phyloP scores from a whole-genome alignment of 257 asterid species.

The Cinchona pubescens region DNA sequence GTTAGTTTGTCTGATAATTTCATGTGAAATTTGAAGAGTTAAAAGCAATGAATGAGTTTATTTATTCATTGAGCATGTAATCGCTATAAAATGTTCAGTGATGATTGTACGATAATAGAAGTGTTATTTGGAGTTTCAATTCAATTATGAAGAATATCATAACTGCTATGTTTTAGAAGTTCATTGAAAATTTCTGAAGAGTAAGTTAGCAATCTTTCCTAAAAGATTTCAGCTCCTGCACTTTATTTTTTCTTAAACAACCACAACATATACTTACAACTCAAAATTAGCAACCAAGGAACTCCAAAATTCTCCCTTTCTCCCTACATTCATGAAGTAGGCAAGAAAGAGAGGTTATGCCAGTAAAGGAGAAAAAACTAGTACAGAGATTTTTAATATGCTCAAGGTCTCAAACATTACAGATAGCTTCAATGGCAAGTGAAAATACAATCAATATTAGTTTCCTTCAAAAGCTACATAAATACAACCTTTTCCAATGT shows the following conservation, averaged over 20 bases:
- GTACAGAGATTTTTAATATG: background rate
- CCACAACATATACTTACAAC: slow-evolving; percentile 2
- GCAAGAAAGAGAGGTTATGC: background rate
- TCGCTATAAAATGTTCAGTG: too few species aligned
- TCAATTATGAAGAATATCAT: slow-evolving; percentile 31
- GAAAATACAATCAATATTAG: background rate
- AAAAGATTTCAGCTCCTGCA: slow-evolving; percentile 44
- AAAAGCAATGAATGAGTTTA: too few species aligned
- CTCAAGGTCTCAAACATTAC: background rate
- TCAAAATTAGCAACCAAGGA: slow-evolving; percentile 9
- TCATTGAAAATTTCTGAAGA: slow-evolving; percentile 64
- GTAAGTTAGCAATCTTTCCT: slow-evolving; percentile 41
- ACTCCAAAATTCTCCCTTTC: slow-evolving; percentile 2
- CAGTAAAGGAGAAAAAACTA: background rate
- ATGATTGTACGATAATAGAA: too few species aligned
- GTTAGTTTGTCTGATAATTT: too few species aligned
- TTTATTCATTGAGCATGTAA: too few species aligned
- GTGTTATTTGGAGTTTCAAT: slow-evolving; percentile 66
- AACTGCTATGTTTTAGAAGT: slow-evolving; percentile 49
- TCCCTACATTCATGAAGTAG: background rate
- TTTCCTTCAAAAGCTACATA: background rate
- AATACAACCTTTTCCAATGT: background rate
- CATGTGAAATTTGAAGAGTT: too few species aligned
- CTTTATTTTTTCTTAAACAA: slow-evolving; percentile 55
- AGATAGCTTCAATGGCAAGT: background rate